phyloP scores from a whole-genome alignment of 768 basidiomycete species.

The Gymnopilus dilepis region DNA sequence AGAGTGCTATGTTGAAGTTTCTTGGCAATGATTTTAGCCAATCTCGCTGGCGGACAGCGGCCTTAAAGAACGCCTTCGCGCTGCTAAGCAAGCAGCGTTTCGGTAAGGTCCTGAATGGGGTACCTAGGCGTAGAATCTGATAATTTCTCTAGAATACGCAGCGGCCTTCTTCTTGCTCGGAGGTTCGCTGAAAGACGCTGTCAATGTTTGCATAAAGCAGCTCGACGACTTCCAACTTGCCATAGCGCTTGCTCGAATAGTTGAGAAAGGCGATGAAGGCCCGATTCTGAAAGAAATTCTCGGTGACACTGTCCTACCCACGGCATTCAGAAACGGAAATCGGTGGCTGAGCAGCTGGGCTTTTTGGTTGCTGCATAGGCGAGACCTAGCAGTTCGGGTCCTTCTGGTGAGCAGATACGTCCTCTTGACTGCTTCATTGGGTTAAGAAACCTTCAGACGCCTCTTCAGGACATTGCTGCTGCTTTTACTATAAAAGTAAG shows the following conservation, averaged over 20 bases:
- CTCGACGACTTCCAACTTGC: constrained; percentile 92
- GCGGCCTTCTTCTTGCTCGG: constrained; percentile 97
- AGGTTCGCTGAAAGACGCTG: constrained; percentile 86
- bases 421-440: not conserved
- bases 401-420: constrained; percentile 65
- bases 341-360: constrained; percentile 96
- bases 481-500: constrained; percentile 56
- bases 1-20: constrained; percentile 88
- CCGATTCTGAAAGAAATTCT: constrained; percentile 76
- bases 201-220: constrained; percentile 87
- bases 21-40: constrained; percentile 87
- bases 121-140: not conserved
- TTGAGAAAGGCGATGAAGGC: constrained; percentile 84
- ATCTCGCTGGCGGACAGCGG: constrained; percentile 88
- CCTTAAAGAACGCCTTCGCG: constrained; percentile 95
- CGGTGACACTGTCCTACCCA: constrained; percentile 76
- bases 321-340: constrained; percentile 86
- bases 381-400: constrained; percentile 89
- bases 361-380: constrained; percentile 89
- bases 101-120: constrained; percentile 55
- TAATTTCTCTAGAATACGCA: constrained; percentile 77
- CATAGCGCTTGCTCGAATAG: constrained; percentile 80
- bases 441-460: constrained; percentile 53
- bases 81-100: constrained; percentile 90
- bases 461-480: constrained; percentile 72